Conservation (phyloP, 345 rosid genomes). For the Hypericum androsaemum region DNA sequence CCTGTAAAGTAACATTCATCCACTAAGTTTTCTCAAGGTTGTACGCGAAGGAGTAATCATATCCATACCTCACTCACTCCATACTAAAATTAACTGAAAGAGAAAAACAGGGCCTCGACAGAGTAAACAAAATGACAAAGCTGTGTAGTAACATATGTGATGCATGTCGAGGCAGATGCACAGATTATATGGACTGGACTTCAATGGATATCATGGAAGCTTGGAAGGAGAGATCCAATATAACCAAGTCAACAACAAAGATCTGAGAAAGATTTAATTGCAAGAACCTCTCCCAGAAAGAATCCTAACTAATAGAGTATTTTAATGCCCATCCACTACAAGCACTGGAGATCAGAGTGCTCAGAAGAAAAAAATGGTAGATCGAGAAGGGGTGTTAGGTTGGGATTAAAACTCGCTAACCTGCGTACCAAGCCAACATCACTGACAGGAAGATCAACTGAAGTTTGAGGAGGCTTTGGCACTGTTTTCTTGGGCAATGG, state of each 20-base stretch:
- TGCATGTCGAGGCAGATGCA: no score
- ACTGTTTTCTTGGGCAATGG: slow-evolving; percentile 69
- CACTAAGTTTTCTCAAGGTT: slow-evolving; percentile 2
- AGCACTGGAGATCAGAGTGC: not conserved
- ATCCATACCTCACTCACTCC: not conserved
- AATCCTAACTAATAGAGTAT: no score
- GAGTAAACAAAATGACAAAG: no score
- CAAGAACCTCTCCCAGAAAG: no score
- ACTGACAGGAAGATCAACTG: slow-evolving; percentile 50
- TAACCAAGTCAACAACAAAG: no score
- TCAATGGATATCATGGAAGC: no score
- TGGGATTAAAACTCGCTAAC: slow-evolving; percentile 29
- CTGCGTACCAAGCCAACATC: slow-evolving; percentile 80
- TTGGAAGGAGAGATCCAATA: no score
- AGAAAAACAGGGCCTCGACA: no score
- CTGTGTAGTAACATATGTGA: no score
- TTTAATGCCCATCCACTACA: no score
- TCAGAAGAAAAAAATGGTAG: not conserved
- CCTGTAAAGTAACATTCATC: slow-evolving; percentile 36
- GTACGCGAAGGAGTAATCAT: not conserved
- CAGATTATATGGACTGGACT: no score
- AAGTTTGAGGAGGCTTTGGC: slow-evolving; percentile 45
- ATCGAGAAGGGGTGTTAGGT: not conserved
- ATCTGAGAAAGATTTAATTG: no score
- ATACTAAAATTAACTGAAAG: not conserved